A percentile compares a stretch with the other conserved stretches of the same genome.
Conservation (phyloP, 768 basidiomycete genomes). For the Leccinum aurantiacum region DNA sequence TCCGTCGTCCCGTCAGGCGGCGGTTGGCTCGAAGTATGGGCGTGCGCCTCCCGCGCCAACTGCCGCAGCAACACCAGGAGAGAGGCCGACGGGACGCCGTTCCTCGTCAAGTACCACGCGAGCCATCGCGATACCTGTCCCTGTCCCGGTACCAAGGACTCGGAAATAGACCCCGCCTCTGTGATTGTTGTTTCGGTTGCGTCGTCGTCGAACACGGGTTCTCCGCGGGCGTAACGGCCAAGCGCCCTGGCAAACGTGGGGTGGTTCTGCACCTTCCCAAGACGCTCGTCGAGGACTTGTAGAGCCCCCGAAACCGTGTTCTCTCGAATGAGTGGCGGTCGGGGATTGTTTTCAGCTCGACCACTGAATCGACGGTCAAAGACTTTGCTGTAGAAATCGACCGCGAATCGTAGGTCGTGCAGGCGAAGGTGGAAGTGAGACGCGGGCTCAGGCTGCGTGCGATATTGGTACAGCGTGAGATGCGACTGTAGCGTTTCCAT, state of each 20-base stretch:
- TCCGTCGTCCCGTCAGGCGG: conserved; percentile 53
- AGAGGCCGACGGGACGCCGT: conserved; percentile 69
- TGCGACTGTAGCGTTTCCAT: conserved; percentile 74
- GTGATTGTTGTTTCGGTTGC: conserved; percentile 6
- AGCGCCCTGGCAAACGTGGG: conserved; percentile 36
- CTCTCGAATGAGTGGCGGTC: conserved; percentile 70
- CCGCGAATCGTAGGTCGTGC: conserved; percentile 72
- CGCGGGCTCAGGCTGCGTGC: conserved; percentile 56
- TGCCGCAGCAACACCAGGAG: conserved; percentile 60
- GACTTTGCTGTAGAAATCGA: conserved; percentile 74
- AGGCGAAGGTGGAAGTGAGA: conserved; percentile 65
- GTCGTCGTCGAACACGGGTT: conserved; percentile 35
- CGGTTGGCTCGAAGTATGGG: conserved; percentile 49
- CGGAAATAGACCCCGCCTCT: conserved; percentile 8
- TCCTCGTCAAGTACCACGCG: conserved; percentile 70
- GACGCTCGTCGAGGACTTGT: conserved; percentile 53
- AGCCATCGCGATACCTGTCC: conserved; percentile 40
- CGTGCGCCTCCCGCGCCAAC: conserved; percentile 62
- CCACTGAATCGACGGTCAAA: conserved; percentile 78
- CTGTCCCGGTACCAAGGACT: conserved; percentile 6
- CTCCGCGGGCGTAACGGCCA: conserved; percentile 56
- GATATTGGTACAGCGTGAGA: conserved; percentile 67
- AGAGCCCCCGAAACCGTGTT: conserved; percentile 68
- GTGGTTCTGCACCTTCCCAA: conserved; percentile 42
- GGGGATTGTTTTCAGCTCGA: conserved; percentile 58